Conservation (phyloP, 768 basidiomycete genomes). For the Pisolithus tinctorius region DNA sequence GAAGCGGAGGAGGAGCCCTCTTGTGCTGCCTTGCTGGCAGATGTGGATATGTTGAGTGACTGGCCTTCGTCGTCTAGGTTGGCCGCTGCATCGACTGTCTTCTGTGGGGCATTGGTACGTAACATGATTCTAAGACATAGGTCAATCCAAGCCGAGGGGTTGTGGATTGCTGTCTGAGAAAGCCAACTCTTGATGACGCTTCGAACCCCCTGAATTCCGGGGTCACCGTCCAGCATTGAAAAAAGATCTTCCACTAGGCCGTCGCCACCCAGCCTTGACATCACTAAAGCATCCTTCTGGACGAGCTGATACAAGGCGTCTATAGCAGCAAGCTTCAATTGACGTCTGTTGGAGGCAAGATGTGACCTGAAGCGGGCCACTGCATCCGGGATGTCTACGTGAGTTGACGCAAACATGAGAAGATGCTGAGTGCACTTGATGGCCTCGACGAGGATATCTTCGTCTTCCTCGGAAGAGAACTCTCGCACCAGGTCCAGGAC, state of each 20-base stretch:
- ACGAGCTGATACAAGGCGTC: constrained; percentile 96
- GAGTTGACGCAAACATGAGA: constrained; percentile 89
- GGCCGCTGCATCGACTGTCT: constrained; percentile 53
- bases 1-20: constrained; percentile 32
- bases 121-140: constrained; percentile 97
- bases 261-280: constrained; percentile 93
- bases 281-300: constrained; percentile 85
- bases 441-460: constrained; percentile 85
- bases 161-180: constrained; percentile 85
- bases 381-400: constrained; percentile 74
- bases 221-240: constrained; percentile 90
- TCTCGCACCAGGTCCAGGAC: constrained; percentile 82
- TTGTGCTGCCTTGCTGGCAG: constrained; percentile 22
- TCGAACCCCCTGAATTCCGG: constrained; percentile 87
- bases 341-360: constrained; percentile 72
- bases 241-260: constrained; percentile 91
- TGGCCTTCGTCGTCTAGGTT: constrained; percentile 89
- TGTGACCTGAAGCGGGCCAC: constrained; percentile 73
- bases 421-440: constrained; percentile 96
- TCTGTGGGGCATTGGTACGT: constrained; percentile 80
- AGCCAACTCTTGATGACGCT: constrained; percentile 94
- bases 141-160: constrained; percentile 97
- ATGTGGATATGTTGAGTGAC: constrained; percentile 64
- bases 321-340: constrained; percentile 90
- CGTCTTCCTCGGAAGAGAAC: constrained; percentile 80